Evolutionary conservation across 352 stramenopile genomes (phyloP), one percentile per base, ranked within the genome.

Genomic region (Vaucheria bursata): DNA sequence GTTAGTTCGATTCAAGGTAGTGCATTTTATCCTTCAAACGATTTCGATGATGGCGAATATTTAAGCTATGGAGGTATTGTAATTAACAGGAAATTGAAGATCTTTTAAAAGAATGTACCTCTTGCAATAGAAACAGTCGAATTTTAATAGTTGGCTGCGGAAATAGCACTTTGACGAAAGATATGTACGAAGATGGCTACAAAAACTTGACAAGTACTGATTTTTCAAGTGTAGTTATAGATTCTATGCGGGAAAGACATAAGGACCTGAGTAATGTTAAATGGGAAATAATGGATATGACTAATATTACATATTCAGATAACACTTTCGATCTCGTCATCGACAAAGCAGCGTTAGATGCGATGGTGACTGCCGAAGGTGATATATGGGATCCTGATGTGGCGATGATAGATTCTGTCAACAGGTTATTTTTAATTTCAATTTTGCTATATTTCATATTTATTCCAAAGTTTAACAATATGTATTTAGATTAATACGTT

Each of bases 301-400:
- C 76, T 7, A 45, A 34, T 8, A 66, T 83, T 12, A 38, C 50
- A 25, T 49, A 77, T 7, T 32, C 65, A 18, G 65, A 83, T 32
- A 59, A 12, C n/a, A 76, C 72, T 38, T 90, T 93, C 59, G 89
- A 93, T 77, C 85, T 91, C 12, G 88, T 93, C 31, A 87, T 93
- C n/a, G 89, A 93, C 82, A 93, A 93, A 82, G 89, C 89, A 4
- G 88, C 88, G 7, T 92, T 93, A 88, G 89, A 93, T 72, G 89
- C 89, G 25, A 86, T 93, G n/a, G 88, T 91, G 70, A 85, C 87
- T 29, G 88, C 90, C 39, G 87, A 91, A 79, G 88, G 87, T 31
- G 88, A 91, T 72, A 84, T 88, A 5, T 92, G 89, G 89, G 88
- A 87, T 12, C 89, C 89, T 0, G 85, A 88, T 0, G 75, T 87